Evolutionary conservation across 1,139 yeast species (phyloP), one percentile per base, ranked within the genome.

Genomic region (Spathaspora sp.): DNA sequence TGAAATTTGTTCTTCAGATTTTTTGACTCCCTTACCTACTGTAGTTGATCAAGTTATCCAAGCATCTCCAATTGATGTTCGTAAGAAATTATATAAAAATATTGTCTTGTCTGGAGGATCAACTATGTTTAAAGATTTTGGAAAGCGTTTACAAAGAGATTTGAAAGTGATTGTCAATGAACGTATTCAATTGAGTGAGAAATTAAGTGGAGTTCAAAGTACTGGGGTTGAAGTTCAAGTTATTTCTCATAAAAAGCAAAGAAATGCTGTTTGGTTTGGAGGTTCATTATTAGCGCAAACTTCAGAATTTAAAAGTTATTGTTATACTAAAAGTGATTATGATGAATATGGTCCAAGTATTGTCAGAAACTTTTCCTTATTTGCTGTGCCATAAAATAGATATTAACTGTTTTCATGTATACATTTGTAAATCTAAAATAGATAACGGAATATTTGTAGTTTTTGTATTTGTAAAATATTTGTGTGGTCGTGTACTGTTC

Each of bases 211-310:
- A 26, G 87, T 91, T 27, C 89, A 86, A 68, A 85, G 95, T 43
- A 88, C 96, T 29, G 99, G 99, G 62, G 93, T 95, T 43, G 96
- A 91, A 49, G 99, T 95, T 47, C 95, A 89, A 71, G 99, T 95
- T 52, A 91, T 95, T 56, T 84, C 96, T 23, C 99, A 95, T 72
- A 90, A 93, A 75, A 88, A 95, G 70, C 99, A 95, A 74, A 81
- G 97, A 64, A 89, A 93, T 61, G 99, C 99, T 7, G 99, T 95
- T 49, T 95, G 99, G 99, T 95, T 91, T 65, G 99, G 99, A 57
- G 99, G 99, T 53, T 88, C 97, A 17, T 75, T 95, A 57, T 79
- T 95, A 63, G 98, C 99, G 1, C 98, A 91, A 70, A 95, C 99
- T 16, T 84, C 96, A 13, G 99, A 93, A 68, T 93, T 93, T 73